Conservation (phyloP, 768 basidiomycete genomes). For the Trametes cubensis region DNA sequence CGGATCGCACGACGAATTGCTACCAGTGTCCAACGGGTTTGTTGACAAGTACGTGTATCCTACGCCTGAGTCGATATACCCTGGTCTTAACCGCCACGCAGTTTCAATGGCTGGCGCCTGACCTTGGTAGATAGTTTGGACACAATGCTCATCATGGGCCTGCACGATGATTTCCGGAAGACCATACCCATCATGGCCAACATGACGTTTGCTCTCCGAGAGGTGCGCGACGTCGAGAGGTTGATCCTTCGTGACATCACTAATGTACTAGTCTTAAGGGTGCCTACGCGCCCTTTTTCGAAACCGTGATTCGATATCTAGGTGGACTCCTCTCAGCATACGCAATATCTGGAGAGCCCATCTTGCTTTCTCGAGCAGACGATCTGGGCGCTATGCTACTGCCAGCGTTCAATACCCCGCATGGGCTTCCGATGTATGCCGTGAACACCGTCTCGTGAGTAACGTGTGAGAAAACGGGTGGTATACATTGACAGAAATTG, state of each 20-base stretch:
- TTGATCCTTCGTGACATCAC: not conserved
- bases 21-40: conserved; percentile 50
- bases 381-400: conserved; percentile 76
- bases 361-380: conserved; percentile 71
- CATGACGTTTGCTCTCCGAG: conserved; percentile 50
- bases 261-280: conserved; percentile 17
- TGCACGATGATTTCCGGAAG: conserved; percentile 68
- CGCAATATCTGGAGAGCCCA: conserved; percentile 64
- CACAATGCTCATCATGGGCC: conserved; percentile 81
- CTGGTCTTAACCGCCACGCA: conserved; percentile 29
- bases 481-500: not conserved
- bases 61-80: not conserved
- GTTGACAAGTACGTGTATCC: conserved; percentile 51
- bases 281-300: conserved; percentile 62
- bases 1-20: conserved; percentile 62
- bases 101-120: conserved; percentile 82
- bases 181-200: conserved; percentile 57
- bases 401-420: conserved; percentile 68
- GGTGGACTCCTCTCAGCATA: conserved; percentile 87
- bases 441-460: conserved; percentile 67
- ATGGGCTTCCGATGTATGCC: conserved; percentile 70
- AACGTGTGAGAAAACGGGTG: not conserved
- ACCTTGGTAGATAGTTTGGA: conserved; percentile 83
- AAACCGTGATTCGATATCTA: conserved; percentile 87
- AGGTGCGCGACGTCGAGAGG: conserved; percentile 37